Conservation (phyloP, 192 early-diverging fungal species). For the Radiomyces spectabilis region DNA sequence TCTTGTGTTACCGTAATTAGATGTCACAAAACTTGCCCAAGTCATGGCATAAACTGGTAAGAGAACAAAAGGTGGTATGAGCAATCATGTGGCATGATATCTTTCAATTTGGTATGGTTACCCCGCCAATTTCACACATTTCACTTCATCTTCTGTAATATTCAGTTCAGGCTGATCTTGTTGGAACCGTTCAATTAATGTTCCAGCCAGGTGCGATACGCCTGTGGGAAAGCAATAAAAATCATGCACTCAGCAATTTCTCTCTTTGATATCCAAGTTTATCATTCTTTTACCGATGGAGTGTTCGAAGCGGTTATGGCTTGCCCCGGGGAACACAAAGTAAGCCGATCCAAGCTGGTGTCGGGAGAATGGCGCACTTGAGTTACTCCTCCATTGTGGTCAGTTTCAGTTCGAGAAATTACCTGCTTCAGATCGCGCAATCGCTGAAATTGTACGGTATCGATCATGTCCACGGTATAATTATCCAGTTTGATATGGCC, state of each 20-base stretch:
- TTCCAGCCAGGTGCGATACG: conserved; percentile 72
- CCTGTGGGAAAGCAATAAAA: conserved; percentile 35
- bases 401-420: no score
- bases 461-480: conserved; percentile 62
- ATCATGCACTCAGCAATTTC: neutral
- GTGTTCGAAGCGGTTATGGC: conserved; percentile 97
- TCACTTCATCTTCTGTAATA: conserved; percentile 71
- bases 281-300: conserved; percentile 41
- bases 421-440: conserved; percentile 88
- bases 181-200: conserved; percentile 61
- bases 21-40: conserved; percentile 54
- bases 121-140: conserved; percentile 85
- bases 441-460: conserved; percentile 95
- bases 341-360: conserved; percentile 77
- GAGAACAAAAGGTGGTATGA: neutral
- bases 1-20: no score
- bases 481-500: conserved; percentile 72
- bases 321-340: conserved; percentile 87
- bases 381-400: no score
- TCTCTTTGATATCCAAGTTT: neutral
- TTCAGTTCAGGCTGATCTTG: conserved; percentile 72
- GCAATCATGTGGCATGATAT: neutral
- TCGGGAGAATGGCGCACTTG: no score
- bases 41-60: conserved; percentile 73
- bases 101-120: neutral